Percentiles rank a stretch among this genome's conserved stretches.
Conservation (phyloP, 495 filamentous ascomycete genomes). For the Tuber aestivum region DNA sequence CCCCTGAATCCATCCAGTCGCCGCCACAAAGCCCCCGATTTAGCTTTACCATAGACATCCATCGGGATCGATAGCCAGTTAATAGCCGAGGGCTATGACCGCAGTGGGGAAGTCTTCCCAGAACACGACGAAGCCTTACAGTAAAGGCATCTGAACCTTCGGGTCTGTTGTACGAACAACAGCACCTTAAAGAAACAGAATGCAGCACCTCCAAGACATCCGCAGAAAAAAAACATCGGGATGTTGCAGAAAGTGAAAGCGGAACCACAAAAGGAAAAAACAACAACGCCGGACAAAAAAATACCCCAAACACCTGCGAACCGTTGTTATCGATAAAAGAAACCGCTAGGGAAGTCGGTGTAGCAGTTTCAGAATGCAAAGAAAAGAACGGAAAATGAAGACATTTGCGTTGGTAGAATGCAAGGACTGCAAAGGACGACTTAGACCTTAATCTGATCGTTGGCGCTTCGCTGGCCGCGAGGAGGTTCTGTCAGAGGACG, state of each 20-base stretch:
- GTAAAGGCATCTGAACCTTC: neutral
- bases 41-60: neutral
- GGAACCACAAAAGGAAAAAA: neutral
- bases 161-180: neutral
- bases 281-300: constrained; percentile 1
- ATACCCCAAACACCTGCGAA: neutral
- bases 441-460: constrained; percentile 5
- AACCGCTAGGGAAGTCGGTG: neutral
- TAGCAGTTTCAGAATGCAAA: neutral
- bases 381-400: neutral
- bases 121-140: neutral
- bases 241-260: neutral
- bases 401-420: neutral
- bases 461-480: neutral
- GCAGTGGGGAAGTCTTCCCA: neutral
- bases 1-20: neutral
- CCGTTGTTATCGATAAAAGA: neutral
- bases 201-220: neutral
- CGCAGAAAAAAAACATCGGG: neutral
- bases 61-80: neutral
- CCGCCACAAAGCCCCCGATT: neutral
- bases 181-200: neutral
- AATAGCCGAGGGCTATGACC: neutral
- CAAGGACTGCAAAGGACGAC: neutral
- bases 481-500: constrained; percentile 3